Conservation (phyloP, 2,329 filamentous ascomycete genomes). For the Gnomoniopsis sp. region DNA sequence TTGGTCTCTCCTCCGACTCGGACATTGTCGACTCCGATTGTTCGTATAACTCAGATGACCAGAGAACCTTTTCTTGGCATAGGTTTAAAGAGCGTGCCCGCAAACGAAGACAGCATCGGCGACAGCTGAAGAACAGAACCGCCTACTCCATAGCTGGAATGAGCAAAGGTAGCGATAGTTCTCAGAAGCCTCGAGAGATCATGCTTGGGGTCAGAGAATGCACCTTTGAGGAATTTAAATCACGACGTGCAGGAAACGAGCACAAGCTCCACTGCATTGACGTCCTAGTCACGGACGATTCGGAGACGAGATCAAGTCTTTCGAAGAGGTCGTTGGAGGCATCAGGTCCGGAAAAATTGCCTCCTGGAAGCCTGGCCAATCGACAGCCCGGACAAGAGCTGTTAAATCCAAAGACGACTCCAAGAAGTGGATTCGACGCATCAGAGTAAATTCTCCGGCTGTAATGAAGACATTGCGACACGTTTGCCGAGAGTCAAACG, state of each 20-base stretch:
- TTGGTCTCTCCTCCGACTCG: not conserved
- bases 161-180: too few species aligned
- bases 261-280: not conserved
- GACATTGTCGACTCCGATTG: not conserved
- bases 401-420: fast-evolving
- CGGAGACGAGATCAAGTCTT: fast-evolving
- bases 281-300: not conserved
- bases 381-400: fast-evolving
- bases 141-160: too few species aligned
- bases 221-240: not conserved
- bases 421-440: not conserved
- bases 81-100: too few species aligned
- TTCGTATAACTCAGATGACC: not conserved
- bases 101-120: too few species aligned
- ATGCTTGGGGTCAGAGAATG: not conserved
- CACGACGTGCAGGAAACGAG: not conserved
- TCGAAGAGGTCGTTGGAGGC: fast-evolving
- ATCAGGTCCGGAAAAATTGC: not conserved
- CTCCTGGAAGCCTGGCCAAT: not conserved
- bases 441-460: not conserved
- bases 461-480: not conserved
- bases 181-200: not conserved
- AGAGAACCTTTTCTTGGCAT: too few species aligned
- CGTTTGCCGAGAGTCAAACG: fast-evolving
- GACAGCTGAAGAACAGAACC: too few species aligned